Evolutionary conservation across 495 filamentous ascomycete species (phyloP), one percentile per base, ranked within the genome.

Genomic region (Hyaloscypha variabilis): DNA sequence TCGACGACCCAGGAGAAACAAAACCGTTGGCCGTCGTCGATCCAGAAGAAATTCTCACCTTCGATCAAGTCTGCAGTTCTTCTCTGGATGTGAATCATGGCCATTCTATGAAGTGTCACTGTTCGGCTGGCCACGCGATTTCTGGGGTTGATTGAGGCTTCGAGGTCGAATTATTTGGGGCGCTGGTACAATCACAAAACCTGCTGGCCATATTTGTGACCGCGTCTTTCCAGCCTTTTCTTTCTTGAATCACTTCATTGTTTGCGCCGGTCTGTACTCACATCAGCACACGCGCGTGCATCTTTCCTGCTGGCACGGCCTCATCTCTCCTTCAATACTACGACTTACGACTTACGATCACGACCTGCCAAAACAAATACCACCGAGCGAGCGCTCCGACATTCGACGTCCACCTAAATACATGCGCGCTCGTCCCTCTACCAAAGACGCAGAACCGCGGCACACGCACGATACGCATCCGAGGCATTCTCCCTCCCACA

Each of bases 11-110:
- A 8, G 23, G n/a, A 46, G n/a, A 52, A 50, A 58, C 54, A 58
- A 64, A 64, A 58, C 53, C 31, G 53, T 64, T 58, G 53, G 54
- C 24, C 31, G 39, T 28, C 26, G 54, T 51, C 53, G 25, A 50
- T 57, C 51, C n/a, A 26, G 8, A 13, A 17, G n/a, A 14, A 52
- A 31, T 24, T 64, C 29, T 54, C 8, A 34, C 31, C 31, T 34
- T 34, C 31, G 31, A 34, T 34, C 31, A 13, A 54, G 8, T 54
- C 10, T 54, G 25, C 51, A 0, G 5, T 28, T 54, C 19, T 54
- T 11, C 19, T 25, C 1, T 23, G 0, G 6, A 28, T n/a, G 51
- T 54, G 51, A 54, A 28, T 28, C 8, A 25, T 28, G 21, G 51
- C 21, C 51, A 25, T 54, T 54, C 51, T 14, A 23, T 30, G 54